A percentile compares a stretch with the other conserved stretches of the same genome.
Conservation (phyloP, 768 basidiomycete genomes). For the Pleurotus sapidus region DNA sequence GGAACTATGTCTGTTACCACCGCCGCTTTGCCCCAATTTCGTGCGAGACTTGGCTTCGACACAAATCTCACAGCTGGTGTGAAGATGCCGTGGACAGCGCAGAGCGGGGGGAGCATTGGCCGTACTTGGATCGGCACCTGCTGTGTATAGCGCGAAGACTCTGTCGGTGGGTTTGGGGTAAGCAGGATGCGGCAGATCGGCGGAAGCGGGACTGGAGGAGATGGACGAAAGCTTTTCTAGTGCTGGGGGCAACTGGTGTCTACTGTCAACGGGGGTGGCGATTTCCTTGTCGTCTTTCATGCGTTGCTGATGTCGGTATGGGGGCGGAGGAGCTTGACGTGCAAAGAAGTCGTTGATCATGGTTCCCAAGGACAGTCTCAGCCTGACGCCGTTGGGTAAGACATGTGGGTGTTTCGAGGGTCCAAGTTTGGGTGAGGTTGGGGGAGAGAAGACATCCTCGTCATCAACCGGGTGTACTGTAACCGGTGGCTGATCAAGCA, state of each 20-base stretch:
- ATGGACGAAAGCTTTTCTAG: not conserved
- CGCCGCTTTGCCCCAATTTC: constrained; percentile 13
- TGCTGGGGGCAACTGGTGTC: constrained; percentile 19
- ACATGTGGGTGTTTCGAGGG: constrained; percentile 50
- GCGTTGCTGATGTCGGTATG: constrained; percentile 37
- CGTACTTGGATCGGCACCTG: constrained; percentile 58
- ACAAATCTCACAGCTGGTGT: constrained; percentile 74
- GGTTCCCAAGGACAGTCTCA: constrained; percentile 71
- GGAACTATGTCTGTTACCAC: constrained; percentile 32
- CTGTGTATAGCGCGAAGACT: constrained; percentile 49
- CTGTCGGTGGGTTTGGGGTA: constrained; percentile 33
- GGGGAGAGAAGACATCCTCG: constrained; percentile 50
- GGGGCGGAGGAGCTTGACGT: constrained; percentile 59
- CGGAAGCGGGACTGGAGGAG: constrained; percentile 1
- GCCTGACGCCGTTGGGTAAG: constrained; percentile 77
- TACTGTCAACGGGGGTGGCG: constrained; percentile 13
- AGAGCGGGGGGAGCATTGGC: constrained; percentile 60
- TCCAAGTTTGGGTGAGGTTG: constrained; percentile 45
- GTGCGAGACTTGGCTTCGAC: constrained; percentile 48
- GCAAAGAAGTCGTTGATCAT: constrained; percentile 84
- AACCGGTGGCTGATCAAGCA: constrained; percentile 74
- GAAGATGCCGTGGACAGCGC: constrained; percentile 72
- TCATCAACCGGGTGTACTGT: constrained; percentile 54
- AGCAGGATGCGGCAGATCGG: constrained; percentile 2
- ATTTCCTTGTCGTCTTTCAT: constrained; percentile 18